phyloP scores from a whole-genome alignment of 352 stramenopile species.

The Phytophthora uliginosa region DNA sequence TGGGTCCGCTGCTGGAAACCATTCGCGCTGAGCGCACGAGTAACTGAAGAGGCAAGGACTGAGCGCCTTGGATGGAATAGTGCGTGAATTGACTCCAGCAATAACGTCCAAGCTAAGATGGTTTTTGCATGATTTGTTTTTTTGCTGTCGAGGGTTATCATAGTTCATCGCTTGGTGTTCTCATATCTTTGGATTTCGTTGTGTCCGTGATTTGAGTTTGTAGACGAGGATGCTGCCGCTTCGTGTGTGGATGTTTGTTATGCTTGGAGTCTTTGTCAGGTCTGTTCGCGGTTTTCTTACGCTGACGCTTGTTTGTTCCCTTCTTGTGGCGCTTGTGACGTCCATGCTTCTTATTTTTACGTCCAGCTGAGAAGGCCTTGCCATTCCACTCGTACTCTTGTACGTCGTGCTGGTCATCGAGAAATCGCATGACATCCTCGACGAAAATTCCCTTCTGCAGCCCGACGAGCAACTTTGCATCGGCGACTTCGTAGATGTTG shows the following conservation, averaged over 20 bases:
- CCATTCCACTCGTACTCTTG: slow-evolving; percentile 77
- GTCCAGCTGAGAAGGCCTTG: slow-evolving; percentile 36
- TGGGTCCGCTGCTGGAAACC: slow-evolving; percentile 68
- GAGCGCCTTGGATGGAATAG: slow-evolving; percentile 7
- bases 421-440: slow-evolving; percentile 57
- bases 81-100: slow-evolving; percentile 9
- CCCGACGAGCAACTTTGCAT: slow-evolving; percentile 64
- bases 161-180: slow-evolving; percentile 38
- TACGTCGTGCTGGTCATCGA: slow-evolving; percentile 62
- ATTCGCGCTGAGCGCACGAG: slow-evolving; percentile 68
- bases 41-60: slow-evolving; percentile 30
- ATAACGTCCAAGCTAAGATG: neutral
- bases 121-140: slow-evolving; percentile 4
- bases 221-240: slow-evolving; percentile 1
- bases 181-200: slow-evolving; percentile 3
- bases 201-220: slow-evolving; percentile 4
- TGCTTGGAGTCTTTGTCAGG: slow-evolving; percentile 13
- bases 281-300: slow-evolving; percentile 11
- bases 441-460: slow-evolving; percentile 72
- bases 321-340: slow-evolving; percentile 23
- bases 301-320: slow-evolving; percentile 6
- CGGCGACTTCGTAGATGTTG: slow-evolving; percentile 76
- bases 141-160: slow-evolving; percentile 23
- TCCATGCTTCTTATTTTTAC: slow-evolving; percentile 6
- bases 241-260: neutral